These are phyloP conservation scores for Chenopodium formosanum DNA, from an alignment of 148 eudicot genomes.

Conservation along the genomic window DNA sequence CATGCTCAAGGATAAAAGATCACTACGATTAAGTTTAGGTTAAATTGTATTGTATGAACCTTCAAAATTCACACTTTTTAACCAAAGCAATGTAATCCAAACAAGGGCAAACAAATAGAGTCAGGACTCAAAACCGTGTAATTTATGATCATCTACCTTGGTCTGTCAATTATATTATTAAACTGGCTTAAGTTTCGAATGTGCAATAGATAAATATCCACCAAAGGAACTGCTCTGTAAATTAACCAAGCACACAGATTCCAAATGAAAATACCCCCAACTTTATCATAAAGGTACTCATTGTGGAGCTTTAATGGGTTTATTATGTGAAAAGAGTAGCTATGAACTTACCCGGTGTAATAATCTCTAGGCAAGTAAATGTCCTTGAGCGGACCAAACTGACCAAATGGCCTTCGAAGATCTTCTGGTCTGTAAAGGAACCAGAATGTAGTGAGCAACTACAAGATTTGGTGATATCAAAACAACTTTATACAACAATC, in stretches of 20 bases:
- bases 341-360: constrained; percentile 73
- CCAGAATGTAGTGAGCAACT: not conserved
- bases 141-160: too few species aligned
- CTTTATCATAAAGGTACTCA: not conserved
- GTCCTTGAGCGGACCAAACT: constrained; percentile 90
- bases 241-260: not conserved
- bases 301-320: not conserved
- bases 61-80: not conserved
- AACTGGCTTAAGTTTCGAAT: not conserved
- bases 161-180: not conserved
- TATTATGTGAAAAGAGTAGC: not conserved
- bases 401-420: constrained; percentile 85
- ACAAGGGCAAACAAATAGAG: not conserved
- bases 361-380: constrained; percentile 92
- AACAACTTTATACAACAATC: not conserved
- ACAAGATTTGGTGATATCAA: not conserved
- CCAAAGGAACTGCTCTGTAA: not conserved
- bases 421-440: constrained; percentile 75
- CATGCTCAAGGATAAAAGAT: constrained; percentile 1
- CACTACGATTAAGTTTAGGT: not conserved
- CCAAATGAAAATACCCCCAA: not conserved
- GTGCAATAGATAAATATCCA: not conserved
- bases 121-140: too few species aligned
- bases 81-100: not conserved
- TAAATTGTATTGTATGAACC: not conserved